phyloP scores from a whole-genome alignment of 805 yeast genomes.

The Wickerhamiella bombiphila region DNA sequence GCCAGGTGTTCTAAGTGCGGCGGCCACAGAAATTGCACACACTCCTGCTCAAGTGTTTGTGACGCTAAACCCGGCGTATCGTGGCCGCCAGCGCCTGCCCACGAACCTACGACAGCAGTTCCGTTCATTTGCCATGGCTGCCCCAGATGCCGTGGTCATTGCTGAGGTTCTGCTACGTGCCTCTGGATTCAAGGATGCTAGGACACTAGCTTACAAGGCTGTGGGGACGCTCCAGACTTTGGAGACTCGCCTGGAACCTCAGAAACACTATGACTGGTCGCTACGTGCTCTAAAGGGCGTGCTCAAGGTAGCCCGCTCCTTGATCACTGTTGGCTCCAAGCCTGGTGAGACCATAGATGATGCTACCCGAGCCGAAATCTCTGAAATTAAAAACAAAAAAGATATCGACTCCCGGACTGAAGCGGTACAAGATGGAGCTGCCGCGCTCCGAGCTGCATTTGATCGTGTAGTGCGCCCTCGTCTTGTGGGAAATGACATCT shows the following conservation, averaged over 20 bases:
- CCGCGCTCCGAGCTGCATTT: constrained; percentile 1
- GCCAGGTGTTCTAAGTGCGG: constrained; percentile 60
- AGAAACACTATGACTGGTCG: constrained; percentile 82
- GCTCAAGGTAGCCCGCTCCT: constrained; percentile 41
- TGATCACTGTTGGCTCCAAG: constrained; percentile 16
- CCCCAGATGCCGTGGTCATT: constrained; percentile 56
- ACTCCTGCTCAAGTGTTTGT: constrained; percentile 47
- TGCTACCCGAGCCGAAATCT: too few relatives aligned
- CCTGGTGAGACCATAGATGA: too few relatives aligned
- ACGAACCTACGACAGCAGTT: constrained; percentile 73
- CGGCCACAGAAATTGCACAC: constrained; percentile 61
- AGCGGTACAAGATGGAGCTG: background rate
- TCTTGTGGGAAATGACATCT: constrained; percentile 39
- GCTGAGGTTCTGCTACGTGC: constrained; percentile 58
- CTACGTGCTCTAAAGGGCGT: constrained; percentile 64
- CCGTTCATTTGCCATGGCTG: constrained; percentile 55
- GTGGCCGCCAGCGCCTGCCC: constrained; percentile 70
- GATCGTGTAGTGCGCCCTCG: constrained; percentile 45
- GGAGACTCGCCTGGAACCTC: constrained; percentile 31
- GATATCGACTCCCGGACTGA: constrained; percentile 16
- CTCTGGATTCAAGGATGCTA: constrained; percentile 48
- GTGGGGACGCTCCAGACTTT: constrained; percentile 42
- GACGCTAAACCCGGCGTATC: constrained; percentile 82
- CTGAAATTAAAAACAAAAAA: background rate
- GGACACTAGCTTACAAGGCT: constrained; percentile 31